A percentile compares a stretch with the other conserved stretches of the same genome.
These are phyloP conservation scores for Mortierella sp. DNA, from an alignment of 371 early-diverging fungal genomes.

Conservation along the genomic window DNA sequence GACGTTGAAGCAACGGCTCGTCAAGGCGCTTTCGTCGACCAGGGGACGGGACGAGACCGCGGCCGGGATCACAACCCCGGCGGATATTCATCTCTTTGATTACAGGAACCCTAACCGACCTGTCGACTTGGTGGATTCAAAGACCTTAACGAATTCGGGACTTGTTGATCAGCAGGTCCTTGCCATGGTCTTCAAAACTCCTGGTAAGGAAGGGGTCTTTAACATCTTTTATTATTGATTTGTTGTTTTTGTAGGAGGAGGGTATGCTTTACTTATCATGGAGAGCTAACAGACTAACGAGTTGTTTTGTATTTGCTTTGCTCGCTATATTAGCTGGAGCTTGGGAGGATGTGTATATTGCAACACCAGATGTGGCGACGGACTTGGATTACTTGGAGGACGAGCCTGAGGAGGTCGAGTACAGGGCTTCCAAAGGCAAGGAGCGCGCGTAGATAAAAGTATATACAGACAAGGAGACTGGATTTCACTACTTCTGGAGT, in stretches of 20 bases:
- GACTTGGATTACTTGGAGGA: constrained; percentile 48
- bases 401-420: constrained; percentile 40
- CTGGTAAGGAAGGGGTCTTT: constrained; percentile 14
- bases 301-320: background rate
- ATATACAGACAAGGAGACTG: too few species aligned
- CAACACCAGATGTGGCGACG: constrained; percentile 33
- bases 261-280: background rate
- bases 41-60: constrained; percentile 15
- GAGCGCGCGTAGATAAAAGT: constrained; percentile 30
- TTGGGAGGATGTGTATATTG: constrained; percentile 50
- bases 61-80: constrained; percentile 11
- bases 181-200: constrained; percentile 41
- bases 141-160: constrained; percentile 37
- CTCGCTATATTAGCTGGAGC: constrained; percentile 15
- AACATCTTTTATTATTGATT: background rate
- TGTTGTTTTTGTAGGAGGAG: background rate
- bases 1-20: constrained; percentile 41
- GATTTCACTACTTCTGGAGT: too few species aligned
- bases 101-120: constrained; percentile 26
- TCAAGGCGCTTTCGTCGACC: constrained; percentile 37
- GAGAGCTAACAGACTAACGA: background rate
- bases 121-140: constrained; percentile 26
- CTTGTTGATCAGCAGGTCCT: constrained; percentile 51
- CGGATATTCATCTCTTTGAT: constrained; percentile 29
- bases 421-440: constrained; percentile 40